These are phyloP conservation scores for Zymoseptoria ardabiliae DNA, from an alignment of 2,329 filamentous ascomycete species.

Conservation along the genomic window DNA sequence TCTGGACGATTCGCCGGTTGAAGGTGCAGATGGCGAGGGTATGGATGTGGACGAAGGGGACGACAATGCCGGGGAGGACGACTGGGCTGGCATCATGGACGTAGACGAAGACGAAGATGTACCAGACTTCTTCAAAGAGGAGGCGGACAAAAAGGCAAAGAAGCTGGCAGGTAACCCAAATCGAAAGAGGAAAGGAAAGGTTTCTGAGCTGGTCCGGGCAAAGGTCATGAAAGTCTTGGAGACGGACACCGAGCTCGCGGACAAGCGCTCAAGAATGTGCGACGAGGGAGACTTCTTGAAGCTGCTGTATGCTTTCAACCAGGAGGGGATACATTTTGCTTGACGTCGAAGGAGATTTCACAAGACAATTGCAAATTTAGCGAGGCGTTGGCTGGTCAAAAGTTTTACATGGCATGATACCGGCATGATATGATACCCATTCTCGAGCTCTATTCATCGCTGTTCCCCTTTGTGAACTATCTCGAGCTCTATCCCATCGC, in stretches of 20 bases:
- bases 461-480: background rate
- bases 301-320: conserved; percentile 75
- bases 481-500: background rate
- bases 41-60: conserved; percentile 36
- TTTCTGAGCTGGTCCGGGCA: conserved; percentile 71
- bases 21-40: conserved; percentile 37
- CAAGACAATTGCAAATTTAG: background rate
- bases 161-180: conserved; percentile 49
- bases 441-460: background rate
- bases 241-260: conserved; percentile 68
- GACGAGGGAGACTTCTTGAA: conserved; percentile 89
- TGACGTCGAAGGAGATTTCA: conserved; percentile 28
- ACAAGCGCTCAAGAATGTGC: conserved; percentile 76
- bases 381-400: conserved; percentile 4
- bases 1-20: conserved; percentile 58
- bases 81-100: conserved; percentile 44
- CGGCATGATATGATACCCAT: background rate
- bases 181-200: conserved; percentile 67
- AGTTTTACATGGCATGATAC: background rate
- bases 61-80: conserved; percentile 42
- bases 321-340: conserved; percentile 87
- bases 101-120: conserved; percentile 61
- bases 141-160: conserved; percentile 46
- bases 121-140: conserved; percentile 78
- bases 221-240: conserved; percentile 84